A percentile compares a stretch with the other conserved stretches of the same genome.
Conservation (phyloP, 768 basidiomycete genomes). For the Suillus clintonianus region DNA sequence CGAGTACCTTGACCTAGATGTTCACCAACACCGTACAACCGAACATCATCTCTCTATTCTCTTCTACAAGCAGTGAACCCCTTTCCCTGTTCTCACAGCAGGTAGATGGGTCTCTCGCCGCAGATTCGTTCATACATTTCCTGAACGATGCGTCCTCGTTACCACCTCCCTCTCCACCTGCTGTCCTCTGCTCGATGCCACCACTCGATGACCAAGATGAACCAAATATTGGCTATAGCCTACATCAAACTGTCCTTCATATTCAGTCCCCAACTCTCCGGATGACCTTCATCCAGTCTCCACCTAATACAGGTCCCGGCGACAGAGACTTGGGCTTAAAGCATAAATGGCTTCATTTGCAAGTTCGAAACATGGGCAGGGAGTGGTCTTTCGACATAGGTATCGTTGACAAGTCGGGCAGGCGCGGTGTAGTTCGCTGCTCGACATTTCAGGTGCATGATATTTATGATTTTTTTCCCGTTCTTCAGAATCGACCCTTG, state of each 20-base stretch:
- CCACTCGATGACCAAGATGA: constrained; percentile 29
- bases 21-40: constrained; percentile 63
- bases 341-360: constrained; percentile 75
- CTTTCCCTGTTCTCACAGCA: constrained; percentile 54
- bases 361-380: constrained; percentile 65
- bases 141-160: constrained; percentile 58
- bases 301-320: constrained; percentile 32
- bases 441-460: constrained; percentile 78
- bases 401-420: constrained; percentile 61
- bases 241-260: constrained; percentile 74
- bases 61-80: constrained; percentile 67
- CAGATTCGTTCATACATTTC: constrained; percentile 67
- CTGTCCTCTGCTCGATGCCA: constrained; percentile 46
- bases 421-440: constrained; percentile 61
- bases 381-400: constrained; percentile 81
- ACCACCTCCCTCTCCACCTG: constrained; percentile 48
- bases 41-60: constrained; percentile 68
- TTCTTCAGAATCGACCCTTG: not conserved
- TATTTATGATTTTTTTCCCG: not conserved
- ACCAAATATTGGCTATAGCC: constrained; percentile 35
- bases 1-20: constrained; percentile 38
- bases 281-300: constrained; percentile 69
- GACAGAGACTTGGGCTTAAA: constrained; percentile 53
- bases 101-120: constrained; percentile 50
- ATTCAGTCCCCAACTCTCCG: constrained; percentile 75